A percentile compares a stretch with the other conserved stretches of the same genome.
Conservation (phyloP, 2,329 filamentous ascomycete genomes). For the Fusarium liriodendri region DNA sequence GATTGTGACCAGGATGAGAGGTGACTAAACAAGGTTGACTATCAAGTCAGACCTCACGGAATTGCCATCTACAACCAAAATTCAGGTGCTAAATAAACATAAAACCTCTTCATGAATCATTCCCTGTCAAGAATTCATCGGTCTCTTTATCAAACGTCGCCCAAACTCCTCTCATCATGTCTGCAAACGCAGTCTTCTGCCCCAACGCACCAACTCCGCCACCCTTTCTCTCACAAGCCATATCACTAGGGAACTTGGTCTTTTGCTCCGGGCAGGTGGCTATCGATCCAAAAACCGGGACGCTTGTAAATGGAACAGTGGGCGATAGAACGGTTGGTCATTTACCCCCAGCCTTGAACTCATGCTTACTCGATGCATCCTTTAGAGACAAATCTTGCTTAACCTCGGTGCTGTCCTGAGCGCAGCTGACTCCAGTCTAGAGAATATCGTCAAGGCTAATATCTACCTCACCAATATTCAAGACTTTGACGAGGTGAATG, state of each 20-base stretch:
- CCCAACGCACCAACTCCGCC: not conserved
- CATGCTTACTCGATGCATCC: too few relatives aligned
- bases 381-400: not conserved
- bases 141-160: too few relatives aligned
- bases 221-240: not conserved
- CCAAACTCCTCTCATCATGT: not conserved
- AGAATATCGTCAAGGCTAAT: conserved; percentile 3
- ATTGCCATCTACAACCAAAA: too few relatives aligned
- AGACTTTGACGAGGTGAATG: conserved; percentile 5
- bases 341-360: too few relatives aligned
- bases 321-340: not conserved
- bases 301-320: not conserved
- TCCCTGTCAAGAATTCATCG: too few relatives aligned
- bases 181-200: conserved; percentile 46
- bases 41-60: too few relatives aligned
- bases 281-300: not conserved
- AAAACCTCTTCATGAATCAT: too few relatives aligned
- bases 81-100: too few relatives aligned
- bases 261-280: not conserved
- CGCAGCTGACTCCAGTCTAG: not conserved
- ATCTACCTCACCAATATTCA: conserved; percentile 8
- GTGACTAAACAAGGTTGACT: not conserved
- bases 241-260: not conserved
- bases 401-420: conserved; percentile 6
- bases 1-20: not conserved